Percentiles rank a stretch among this genome's conserved stretches.
phyloP scores from a whole-genome alignment of 2,329 filamentous ascomycete genomes.

The Trichothecium roseum region DNA sequence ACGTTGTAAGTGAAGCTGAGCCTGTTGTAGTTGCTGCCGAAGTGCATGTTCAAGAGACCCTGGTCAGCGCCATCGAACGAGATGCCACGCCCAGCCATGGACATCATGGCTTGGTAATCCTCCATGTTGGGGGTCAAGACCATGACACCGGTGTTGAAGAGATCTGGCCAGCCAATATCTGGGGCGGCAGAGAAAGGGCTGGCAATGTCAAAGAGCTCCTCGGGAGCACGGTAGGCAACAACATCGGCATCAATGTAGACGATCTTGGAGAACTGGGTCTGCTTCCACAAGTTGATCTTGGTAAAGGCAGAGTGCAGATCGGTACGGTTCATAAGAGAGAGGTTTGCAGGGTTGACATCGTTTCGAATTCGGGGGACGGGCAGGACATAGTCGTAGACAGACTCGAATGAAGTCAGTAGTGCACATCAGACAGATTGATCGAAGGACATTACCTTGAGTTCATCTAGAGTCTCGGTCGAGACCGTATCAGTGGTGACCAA shows the following conservation, averaged over 20 bases:
- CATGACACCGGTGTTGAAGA: conserved; percentile 98
- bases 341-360: conserved; percentile 58
- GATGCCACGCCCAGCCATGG: conserved; percentile 74
- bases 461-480: conserved; percentile 60
- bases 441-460: conserved; percentile 56
- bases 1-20: conserved; percentile 95
- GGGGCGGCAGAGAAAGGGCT: conserved; percentile 63
- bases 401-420: conserved; percentile 32
- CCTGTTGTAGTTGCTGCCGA: conserved; percentile 71
- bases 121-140: conserved; percentile 76
- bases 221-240: conserved; percentile 79
- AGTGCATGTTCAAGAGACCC: conserved; percentile 91
- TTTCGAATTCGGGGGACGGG: conserved; percentile 75
- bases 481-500: conserved; percentile 75
- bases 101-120: conserved; percentile 76
- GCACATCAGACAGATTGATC: conserved; percentile 1
- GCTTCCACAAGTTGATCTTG: conserved; percentile 90
- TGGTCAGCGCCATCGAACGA: conserved; percentile 98
- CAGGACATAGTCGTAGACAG: conserved; percentile 80
- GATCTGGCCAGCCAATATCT: conserved; percentile 95
- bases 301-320: conserved; percentile 92
- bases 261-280: conserved; percentile 80
- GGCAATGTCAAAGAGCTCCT: conserved; percentile 72
- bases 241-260: conserved; percentile 94
- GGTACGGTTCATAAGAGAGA: conserved; percentile 82